Conservation (phyloP, 1,284 basidiomycete genomes). For the Papiliotrema nemorosa region DNA sequence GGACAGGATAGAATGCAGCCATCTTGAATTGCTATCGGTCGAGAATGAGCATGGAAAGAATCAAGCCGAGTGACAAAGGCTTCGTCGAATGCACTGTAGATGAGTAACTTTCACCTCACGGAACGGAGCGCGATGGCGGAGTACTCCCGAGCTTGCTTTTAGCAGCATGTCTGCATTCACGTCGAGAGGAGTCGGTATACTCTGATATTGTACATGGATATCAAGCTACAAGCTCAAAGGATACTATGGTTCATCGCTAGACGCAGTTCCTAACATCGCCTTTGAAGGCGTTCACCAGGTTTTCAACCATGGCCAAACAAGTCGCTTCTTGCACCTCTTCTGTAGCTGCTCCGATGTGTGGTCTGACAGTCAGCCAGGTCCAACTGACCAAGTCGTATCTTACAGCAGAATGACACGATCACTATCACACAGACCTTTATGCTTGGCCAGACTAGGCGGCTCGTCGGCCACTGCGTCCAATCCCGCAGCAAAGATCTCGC, state of each 20-base stretch:
- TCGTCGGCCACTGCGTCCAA: constrained; percentile 6
- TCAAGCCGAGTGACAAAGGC: too few relatives aligned
- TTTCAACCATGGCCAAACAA: constrained; percentile 3
- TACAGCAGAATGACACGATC: constrained; percentile 4
- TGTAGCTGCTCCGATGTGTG: constrained; percentile 5
- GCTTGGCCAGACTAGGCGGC: constrained; percentile 2
- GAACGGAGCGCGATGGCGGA: too few relatives aligned
- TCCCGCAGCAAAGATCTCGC: constrained; percentile 16
- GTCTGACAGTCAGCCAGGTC: background rate
- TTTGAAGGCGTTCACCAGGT: constrained; percentile 5
- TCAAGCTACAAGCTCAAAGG: too few relatives aligned
- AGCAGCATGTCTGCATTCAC: too few relatives aligned
- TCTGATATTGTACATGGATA: too few relatives aligned
- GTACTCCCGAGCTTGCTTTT: too few relatives aligned
- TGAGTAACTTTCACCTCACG: too few relatives aligned
- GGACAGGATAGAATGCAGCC: constrained; percentile 4
- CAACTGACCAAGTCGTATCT: background rate
- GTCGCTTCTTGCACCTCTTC: constrained; percentile 4
- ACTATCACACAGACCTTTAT: constrained; percentile 3
- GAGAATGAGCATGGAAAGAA: too few relatives aligned
- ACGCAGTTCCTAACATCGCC: constrained; percentile 1
- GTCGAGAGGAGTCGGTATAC: too few relatives aligned
- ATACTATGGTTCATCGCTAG: too few relatives aligned
- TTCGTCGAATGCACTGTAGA: too few relatives aligned
- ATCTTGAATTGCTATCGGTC: background rate